Conservation (phyloP, 2,329 filamentous ascomycete genomes). For the Byssoonygena ceratinophila region DNA sequence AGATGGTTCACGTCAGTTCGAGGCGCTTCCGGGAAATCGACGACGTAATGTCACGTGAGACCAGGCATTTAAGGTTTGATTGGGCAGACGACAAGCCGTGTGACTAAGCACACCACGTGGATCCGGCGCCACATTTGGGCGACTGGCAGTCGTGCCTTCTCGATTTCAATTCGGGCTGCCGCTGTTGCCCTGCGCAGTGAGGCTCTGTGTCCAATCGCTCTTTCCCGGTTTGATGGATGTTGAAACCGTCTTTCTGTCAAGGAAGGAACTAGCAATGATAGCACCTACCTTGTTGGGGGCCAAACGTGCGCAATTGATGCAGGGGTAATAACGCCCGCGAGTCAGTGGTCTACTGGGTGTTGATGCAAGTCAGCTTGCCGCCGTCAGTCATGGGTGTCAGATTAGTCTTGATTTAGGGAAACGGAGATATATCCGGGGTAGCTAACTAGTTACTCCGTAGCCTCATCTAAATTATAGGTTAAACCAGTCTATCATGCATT, state of each 20-base stretch:
- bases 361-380: no score
- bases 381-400: no score
- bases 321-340: no score
- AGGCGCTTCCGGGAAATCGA: conserved; percentile 10
- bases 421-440: no score
- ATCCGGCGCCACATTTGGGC: not conserved
- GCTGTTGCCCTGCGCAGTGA: not conserved
- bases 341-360: no score
- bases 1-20: not conserved
- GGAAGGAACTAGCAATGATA: not conserved
- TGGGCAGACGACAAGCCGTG: not conserved
- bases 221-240: not conserved
- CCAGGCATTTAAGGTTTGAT: no score
- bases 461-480: no score
- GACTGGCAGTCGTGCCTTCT: not conserved
- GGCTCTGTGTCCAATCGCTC: not conserved
- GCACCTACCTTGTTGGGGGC: no score
- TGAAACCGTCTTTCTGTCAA: not conserved
- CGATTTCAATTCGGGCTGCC: not conserved
- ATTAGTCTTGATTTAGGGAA: no score
- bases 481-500: no score
- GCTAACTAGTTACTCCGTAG: no score
- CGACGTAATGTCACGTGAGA: conserved; percentile 11
- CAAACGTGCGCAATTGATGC: no score
- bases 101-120: not conserved